These are phyloP conservation scores for Paramecium biaurelia DNA, from an alignment of 73 alveolate species.

Conservation along the genomic window DNA sequence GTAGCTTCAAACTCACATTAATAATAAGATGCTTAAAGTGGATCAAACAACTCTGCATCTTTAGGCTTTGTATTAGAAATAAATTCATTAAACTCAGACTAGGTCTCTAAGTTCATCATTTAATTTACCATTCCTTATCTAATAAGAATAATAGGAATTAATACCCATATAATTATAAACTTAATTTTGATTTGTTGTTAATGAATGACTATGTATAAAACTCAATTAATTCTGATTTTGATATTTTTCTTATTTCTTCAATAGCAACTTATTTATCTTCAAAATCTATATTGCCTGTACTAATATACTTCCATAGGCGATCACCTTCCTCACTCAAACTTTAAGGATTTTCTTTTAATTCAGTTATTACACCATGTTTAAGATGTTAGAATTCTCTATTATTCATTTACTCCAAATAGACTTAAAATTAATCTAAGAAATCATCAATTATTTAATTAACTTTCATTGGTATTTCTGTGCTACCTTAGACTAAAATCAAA, in stretches of 20 bases:
- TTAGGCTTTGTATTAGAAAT: not conserved
- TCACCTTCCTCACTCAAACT: constrained; percentile 34
- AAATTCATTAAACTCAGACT: not conserved
- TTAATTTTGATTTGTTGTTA: not conserved
- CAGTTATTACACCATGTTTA: not conserved
- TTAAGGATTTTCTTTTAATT: constrained; percentile 4
- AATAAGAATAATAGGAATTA: not conserved
- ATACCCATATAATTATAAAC: constrained; percentile 44
- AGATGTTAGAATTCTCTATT: not conserved
- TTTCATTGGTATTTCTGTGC: not conserved
- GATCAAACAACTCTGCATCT: not conserved
- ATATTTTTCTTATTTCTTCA: not conserved
- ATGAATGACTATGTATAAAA: not conserved
- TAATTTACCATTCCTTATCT: not conserved
- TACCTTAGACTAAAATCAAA: not conserved
- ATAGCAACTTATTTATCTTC: not conserved
- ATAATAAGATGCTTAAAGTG: not conserved
- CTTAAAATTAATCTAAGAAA: not conserved
- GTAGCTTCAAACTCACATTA: constrained; percentile 8
- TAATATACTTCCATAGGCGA: not conserved
- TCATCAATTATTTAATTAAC: not conserved
- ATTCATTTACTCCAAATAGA: not conserved
- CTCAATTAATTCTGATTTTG: not conserved
- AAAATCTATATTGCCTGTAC: not conserved
- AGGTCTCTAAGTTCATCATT: not conserved